Evolutionary conservation across 2,329 filamentous ascomycete genomes (phyloP), one percentile per base, ranked within the genome.

Genomic region (Neurospora crassa): DNA sequence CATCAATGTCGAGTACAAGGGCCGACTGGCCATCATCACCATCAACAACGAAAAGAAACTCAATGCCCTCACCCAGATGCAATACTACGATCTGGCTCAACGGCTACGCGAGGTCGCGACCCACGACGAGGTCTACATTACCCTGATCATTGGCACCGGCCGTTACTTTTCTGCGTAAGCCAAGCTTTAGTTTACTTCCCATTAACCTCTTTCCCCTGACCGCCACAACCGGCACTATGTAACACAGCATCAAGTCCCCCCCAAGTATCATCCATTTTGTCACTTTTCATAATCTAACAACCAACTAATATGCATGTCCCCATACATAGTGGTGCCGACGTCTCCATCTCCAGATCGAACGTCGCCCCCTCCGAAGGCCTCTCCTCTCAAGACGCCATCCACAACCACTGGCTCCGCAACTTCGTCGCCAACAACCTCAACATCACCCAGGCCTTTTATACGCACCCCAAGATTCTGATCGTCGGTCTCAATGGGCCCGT

Each of bases 401-500:
- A 85, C 77, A 79, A 79, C 69, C 84, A 88, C 75, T 90, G 89
- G 83, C 87, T 96, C 43, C 85, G 87, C 69, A 84, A 79, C 78
- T 97, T 98, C 81, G 91, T 93, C 12, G 85, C 91, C 75, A 91
- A 92, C 85, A 98, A 98, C 85, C 88, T 97, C 71, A 92, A 97
- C 85, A 88, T 93, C 77, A 96, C 94, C 2, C 91, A 93, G 77
- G 91, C 93, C 76, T 97, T 98, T 84, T 94, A 96, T 84, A 90
- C 90, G 16, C 96, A 98, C 82, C 92, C 94, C 76, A 97, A 98
- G 83, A 92, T 98, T 81, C 91, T 98, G 34, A 88, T 98, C 72
- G 90, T 91, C 0, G 96, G 93, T 0, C 90, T 98, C 75, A 98
- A 98, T 82, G 96, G 95, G 3, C 96, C 96, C 6, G 94, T 90